Conservation (phyloP, 257 asterid genomes). For the Salvia splendens region DNA sequence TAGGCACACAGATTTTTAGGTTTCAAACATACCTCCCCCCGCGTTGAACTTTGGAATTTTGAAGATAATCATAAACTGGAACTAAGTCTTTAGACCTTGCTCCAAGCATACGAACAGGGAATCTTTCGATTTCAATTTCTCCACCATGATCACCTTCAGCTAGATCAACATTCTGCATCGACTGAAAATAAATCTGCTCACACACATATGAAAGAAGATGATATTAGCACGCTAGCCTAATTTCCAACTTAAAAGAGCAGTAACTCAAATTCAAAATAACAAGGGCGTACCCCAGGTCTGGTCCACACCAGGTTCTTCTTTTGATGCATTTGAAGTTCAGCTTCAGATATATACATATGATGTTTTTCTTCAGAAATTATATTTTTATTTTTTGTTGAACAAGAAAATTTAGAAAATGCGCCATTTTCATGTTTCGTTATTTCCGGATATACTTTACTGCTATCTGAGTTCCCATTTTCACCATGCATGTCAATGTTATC, state of each 20-base stretch:
- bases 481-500: constrained; percentile 60
- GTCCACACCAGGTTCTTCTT: constrained; percentile 65
- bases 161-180: constrained; percentile 48
- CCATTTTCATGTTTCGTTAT: constrained; percentile 40
- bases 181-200: constrained; percentile 67
- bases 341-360: constrained; percentile 80
- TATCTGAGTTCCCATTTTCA: constrained; percentile 58
- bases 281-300: constrained; percentile 58
- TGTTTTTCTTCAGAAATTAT: constrained; percentile 50
- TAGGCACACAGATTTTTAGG: neutral
- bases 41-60: constrained; percentile 49
- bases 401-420: constrained; percentile 32
- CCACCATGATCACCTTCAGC: constrained; percentile 50
- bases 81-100: constrained; percentile 73
- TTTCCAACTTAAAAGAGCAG: neutral
- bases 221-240: constrained; percentile 17
- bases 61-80: constrained; percentile 67
- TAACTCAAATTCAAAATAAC: constrained; percentile 13
- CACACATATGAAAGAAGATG: constrained; percentile 19
- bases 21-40: constrained; percentile 54
- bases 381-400: constrained; percentile 26
- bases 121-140: constrained; percentile 77
- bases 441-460: constrained; percentile 75
- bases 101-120: constrained; percentile 58
- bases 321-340: constrained; percentile 84